phyloP scores from a whole-genome alignment of 352 stramenopile species.

The Phytophthora macrochlamydospora region DNA sequence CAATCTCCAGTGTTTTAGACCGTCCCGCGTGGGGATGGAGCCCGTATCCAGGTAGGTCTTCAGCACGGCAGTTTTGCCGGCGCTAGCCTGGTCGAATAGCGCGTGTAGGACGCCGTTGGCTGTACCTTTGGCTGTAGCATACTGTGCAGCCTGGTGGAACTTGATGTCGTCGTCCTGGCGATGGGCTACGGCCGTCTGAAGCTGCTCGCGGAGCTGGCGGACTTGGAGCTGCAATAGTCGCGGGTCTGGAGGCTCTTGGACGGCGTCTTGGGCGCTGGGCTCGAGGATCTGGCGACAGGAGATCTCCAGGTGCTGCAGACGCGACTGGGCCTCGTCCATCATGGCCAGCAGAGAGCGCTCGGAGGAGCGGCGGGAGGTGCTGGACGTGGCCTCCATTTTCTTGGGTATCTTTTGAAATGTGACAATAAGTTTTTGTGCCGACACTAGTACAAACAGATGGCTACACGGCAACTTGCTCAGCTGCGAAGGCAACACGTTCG shows the following conservation, averaged over 20 bases:
- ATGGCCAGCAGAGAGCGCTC: constrained; percentile 60
- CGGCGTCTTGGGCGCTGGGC: neutral
- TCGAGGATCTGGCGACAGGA: constrained; percentile 46
- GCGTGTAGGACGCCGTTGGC: constrained; percentile 77
- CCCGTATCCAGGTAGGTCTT: constrained; percentile 69
- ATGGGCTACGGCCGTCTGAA: constrained; percentile 47
- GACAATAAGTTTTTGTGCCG: neutral
- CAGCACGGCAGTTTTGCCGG: constrained; percentile 59
- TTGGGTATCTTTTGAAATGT: too few species aligned
- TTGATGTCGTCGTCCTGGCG: constrained; percentile 72
- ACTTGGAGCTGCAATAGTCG: constrained; percentile 56
- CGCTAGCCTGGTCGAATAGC: constrained; percentile 76
- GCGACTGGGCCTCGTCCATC: constrained; percentile 46
- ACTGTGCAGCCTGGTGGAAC: constrained; percentile 63
- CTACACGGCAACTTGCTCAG: neutral
- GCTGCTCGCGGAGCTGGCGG: constrained; percentile 43
- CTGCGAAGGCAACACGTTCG: too few species aligned
- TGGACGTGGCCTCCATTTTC: neutral
- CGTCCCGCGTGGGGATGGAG: constrained; percentile 77
- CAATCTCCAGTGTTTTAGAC: constrained; percentile 72
- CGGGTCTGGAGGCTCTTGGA: constrained; percentile 23
- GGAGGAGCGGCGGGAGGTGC: neutral
- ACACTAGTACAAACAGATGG: neutral
- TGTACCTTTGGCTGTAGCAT: constrained; percentile 69
- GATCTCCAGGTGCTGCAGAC: constrained; percentile 61